phyloP scores from a whole-genome alignment of 176 grass and related monocot genomes.

The Oryza rufipogon region DNA sequence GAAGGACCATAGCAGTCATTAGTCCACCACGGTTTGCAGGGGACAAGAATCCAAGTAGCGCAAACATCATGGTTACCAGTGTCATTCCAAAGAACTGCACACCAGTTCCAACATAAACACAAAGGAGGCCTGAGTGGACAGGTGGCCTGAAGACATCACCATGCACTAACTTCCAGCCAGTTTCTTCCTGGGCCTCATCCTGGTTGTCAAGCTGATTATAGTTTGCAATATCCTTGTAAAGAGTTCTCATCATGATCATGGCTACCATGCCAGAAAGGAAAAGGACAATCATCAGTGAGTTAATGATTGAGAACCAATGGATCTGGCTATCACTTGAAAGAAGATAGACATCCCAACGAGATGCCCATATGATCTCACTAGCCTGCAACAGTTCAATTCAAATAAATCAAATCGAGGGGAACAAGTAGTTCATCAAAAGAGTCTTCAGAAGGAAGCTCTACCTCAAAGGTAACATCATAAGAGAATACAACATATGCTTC shows the following conservation, averaged over 20 bases:
- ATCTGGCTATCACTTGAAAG: conserved; percentile 78
- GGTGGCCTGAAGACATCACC: conserved; percentile 77
- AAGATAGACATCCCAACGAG: conserved; percentile 86
- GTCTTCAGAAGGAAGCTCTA: conserved; percentile 39
- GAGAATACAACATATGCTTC: conserved; percentile 70
- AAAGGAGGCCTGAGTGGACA: conserved; percentile 74
- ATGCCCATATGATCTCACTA: conserved; percentile 75
- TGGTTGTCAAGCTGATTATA: conserved; percentile 78
- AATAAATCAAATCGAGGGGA: conserved; percentile 19
- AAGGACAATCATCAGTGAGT: conserved; percentile 82
- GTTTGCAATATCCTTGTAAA: conserved; percentile 79
- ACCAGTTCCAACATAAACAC: conserved; percentile 80
- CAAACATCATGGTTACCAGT: conserved; percentile 82
- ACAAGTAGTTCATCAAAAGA: neutral
- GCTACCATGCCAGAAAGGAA: conserved; percentile 84
- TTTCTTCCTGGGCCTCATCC: conserved; percentile 83
- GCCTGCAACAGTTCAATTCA: conserved; percentile 39
- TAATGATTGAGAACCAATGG: conserved; percentile 84
- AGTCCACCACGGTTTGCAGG: conserved; percentile 77
- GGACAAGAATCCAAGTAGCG: conserved; percentile 73
- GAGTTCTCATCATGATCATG: conserved; percentile 94
- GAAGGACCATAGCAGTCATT: conserved; percentile 79
- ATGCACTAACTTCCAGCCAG: conserved; percentile 85
- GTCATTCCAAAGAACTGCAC: conserved; percentile 86
- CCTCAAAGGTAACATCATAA: conserved; percentile 81